Percentiles rank a stretch among this genome's conserved stretches.
Evolutionary conservation across 768 basidiomycete species (phyloP).

Genomic region (Holtermannia corniformis): DNA sequence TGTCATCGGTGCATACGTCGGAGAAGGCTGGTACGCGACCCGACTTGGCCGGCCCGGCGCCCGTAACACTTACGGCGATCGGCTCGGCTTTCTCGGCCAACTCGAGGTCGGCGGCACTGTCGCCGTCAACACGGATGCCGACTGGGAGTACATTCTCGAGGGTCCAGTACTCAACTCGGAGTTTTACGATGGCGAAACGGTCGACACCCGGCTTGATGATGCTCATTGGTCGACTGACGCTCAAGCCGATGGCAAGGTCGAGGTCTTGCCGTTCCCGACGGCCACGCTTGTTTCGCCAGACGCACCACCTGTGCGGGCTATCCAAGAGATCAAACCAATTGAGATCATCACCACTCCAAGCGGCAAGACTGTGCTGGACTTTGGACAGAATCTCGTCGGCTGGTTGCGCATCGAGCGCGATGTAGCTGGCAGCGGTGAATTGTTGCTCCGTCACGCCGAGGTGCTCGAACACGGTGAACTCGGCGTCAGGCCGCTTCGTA

Average conservation of each 20-base stretch:
- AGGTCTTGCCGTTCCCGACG: conserved; percentile 9
- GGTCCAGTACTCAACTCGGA: conserved; percentile 13
- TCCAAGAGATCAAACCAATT: conserved; percentile 9
- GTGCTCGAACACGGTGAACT: conserved; percentile 37
- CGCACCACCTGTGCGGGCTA: conserved; percentile 24
- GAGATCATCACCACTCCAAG: conserved; percentile 28
- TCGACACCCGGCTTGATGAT: conserved; percentile 6
- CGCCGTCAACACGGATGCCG: conserved; percentile 6
- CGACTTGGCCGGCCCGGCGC: conserved; percentile 11
- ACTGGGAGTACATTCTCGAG: conserved; percentile 9
- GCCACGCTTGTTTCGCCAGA: conserved; percentile 19
- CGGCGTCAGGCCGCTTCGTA: conserved; percentile 27
- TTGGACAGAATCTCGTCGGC: conserved; percentile 38
- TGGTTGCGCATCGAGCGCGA: conserved; percentile 19
- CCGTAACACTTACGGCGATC: conserved; percentile 19
- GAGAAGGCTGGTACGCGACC: conserved; percentile 24
- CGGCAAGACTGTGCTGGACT: conserved; percentile 35
- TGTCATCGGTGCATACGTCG: conserved; percentile 16
- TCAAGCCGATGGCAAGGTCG: neutral
- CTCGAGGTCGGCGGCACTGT: conserved; percentile 17
- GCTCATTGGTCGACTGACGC: neutral
- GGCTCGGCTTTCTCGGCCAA: conserved; percentile 21
- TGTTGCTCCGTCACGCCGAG: conserved; percentile 30
- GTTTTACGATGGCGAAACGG: conserved; percentile 30
- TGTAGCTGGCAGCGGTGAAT: conserved; percentile 1